Conservation (phyloP, 2,329 filamentous ascomycete species). For the Fusarium liriodendri region DNA sequence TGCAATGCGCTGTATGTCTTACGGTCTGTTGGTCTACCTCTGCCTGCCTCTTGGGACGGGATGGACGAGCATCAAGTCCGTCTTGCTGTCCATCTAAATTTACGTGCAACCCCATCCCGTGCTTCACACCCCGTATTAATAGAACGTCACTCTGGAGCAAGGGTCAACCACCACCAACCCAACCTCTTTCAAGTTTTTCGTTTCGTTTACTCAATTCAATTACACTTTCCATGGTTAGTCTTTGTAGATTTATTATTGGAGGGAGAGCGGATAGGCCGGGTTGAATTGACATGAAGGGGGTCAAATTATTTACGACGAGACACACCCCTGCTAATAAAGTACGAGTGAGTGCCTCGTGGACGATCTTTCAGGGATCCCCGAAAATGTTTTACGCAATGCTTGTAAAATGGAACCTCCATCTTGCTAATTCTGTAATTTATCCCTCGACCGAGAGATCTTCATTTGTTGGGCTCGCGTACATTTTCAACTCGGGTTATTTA, state of each 20-base stretch:
- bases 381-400: background rate
- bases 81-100: background rate
- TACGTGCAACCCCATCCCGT: background rate
- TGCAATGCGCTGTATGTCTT: background rate
- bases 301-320: background rate
- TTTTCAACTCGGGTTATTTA: background rate
- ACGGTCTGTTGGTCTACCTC: background rate
- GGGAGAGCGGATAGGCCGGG: background rate
- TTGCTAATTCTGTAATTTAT: background rate
- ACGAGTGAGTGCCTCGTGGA: background rate
- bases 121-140: background rate
- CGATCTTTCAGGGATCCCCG: background rate
- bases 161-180: background rate
- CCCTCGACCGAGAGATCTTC: background rate
- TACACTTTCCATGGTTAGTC: background rate
- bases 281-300: constrained; percentile 1
- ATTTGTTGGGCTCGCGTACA: background rate
- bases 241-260: background rate
- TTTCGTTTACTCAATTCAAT: background rate
- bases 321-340: background rate
- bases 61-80: constrained; percentile 1
- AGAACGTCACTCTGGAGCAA: background rate
- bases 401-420: background rate
- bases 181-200: background rate
- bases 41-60: background rate